phyloP scores from a whole-genome alignment of 192 early-diverging fungal species.

The Haplosporangium gracile region DNA sequence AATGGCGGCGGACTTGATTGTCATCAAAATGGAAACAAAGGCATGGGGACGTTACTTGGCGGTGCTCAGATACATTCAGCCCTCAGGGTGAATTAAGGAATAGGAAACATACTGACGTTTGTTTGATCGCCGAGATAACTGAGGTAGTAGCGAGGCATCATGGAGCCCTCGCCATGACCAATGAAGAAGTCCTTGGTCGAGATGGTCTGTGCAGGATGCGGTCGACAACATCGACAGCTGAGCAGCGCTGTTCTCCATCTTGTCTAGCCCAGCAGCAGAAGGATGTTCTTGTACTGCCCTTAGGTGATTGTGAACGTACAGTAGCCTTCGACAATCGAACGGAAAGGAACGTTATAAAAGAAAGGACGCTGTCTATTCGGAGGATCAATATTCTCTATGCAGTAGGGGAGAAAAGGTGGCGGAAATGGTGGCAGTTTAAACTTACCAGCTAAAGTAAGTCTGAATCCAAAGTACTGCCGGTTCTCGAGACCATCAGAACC shows the following conservation, averaged over 20 bases:
- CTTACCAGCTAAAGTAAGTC: background rate
- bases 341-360: too few species aligned
- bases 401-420: too few species aligned
- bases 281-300: constrained; percentile 16
- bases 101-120: constrained; percentile 25
- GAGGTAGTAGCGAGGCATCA: constrained; percentile 37
- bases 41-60: background rate
- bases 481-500: constrained; percentile 20
- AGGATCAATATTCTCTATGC: too few species aligned
- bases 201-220: constrained; percentile 29
- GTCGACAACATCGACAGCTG: constrained; percentile 33
- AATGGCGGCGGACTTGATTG: background rate
- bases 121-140: constrained; percentile 23
- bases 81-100: too few species aligned
- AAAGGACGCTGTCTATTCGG: too few species aligned
- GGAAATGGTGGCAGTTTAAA: too few species aligned
- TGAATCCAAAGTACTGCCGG: constrained; percentile 31
- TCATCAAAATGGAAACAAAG: background rate
- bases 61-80: background rate
- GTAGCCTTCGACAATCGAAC: constrained; percentile 12
- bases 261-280: constrained; percentile 32
- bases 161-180: constrained; percentile 30
- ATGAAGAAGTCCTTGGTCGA: constrained; percentile 37
- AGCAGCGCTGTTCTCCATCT: constrained; percentile 35
- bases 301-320: constrained; percentile 44